Conservation (phyloP, 169 alveolate species). For the Nephromyces sp. region DNA sequence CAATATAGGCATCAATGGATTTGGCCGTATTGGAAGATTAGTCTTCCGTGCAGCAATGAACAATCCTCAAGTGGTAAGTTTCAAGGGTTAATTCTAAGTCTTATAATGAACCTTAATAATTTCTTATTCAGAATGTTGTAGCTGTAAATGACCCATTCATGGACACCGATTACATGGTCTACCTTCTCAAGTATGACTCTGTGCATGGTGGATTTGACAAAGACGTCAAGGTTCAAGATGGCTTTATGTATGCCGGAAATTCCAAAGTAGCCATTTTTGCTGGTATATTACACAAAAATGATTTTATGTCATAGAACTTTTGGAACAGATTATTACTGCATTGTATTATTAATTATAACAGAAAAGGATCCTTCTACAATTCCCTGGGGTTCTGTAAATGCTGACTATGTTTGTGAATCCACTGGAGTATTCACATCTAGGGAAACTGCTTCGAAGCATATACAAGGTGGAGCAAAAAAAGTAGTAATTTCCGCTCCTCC, state of each 20-base stretch:
- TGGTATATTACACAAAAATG: not conserved
- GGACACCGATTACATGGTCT: constrained; percentile 87
- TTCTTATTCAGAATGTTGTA: constrained; percentile 60
- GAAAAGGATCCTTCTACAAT: constrained; percentile 89
- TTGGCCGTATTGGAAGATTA: constrained; percentile 98
- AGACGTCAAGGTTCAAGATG: constrained; percentile 64
- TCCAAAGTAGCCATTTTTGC: constrained; percentile 62
- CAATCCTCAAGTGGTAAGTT: constrained; percentile 54
- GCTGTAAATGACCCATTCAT: constrained; percentile 97
- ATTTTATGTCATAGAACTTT: too few relatives aligned
- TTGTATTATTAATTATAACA: constrained; percentile 5
- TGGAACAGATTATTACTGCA: too few relatives aligned
- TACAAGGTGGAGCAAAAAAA: constrained; percentile 92
- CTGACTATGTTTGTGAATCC: constrained; percentile 92
- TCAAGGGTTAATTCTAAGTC: not conserved
- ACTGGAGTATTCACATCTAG: constrained; percentile 92
- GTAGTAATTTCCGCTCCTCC: constrained; percentile 98
- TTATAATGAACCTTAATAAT: not conserved
- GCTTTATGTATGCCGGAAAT: constrained; percentile 68
- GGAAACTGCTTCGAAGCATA: constrained; percentile 86
- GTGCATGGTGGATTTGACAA: constrained; percentile 85
- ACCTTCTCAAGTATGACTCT: constrained; percentile 90
- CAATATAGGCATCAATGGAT: constrained; percentile 95
- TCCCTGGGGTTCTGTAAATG: constrained; percentile 92
- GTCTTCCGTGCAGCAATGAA: constrained; percentile 89